Evolutionary conservation across 2,329 filamentous ascomycete species (phyloP).

Genomic region (Chrysoporthe puriensis): DNA sequence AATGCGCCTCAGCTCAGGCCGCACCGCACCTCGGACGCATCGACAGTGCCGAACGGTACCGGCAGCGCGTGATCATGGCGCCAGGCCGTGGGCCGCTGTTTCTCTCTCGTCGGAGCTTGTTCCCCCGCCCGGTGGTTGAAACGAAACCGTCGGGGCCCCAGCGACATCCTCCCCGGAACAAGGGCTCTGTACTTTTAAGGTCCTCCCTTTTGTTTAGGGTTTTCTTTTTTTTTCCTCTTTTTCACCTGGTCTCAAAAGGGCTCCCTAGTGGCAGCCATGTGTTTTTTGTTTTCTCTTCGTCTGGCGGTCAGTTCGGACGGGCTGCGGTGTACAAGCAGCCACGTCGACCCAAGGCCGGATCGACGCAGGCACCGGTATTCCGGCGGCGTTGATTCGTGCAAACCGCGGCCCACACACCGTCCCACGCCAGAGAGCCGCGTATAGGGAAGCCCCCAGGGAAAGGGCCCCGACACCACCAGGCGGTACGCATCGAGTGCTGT

Average conservation of each 20-base stretch:
- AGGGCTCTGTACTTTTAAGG: neutral
- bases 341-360: neutral
- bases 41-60: too few relatives aligned
- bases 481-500: too few relatives aligned
- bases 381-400: neutral
- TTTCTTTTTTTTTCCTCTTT: neutral
- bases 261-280: neutral
- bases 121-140: neutral
- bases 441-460: too few relatives aligned
- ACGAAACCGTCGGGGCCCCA: neutral
- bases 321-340: neutral
- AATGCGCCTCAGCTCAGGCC: neutral
- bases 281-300: neutral
- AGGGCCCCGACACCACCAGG: too few relatives aligned
- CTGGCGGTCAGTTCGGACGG: neutral
- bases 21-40: too few relatives aligned
- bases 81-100: neutral
- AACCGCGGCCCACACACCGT: neutral
- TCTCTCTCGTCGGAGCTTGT: neutral
- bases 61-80: too few relatives aligned
- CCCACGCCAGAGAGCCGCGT: too few relatives aligned
- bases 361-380: constrained; percentile 5
- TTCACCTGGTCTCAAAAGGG: neutral
- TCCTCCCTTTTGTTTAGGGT: neutral
- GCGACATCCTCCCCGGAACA: neutral